Percentiles rank a stretch among this genome's conserved stretches.
Evolutionary conservation across 768 basidiomycete species (phyloP).

Genomic region (Ramaria sp.): DNA sequence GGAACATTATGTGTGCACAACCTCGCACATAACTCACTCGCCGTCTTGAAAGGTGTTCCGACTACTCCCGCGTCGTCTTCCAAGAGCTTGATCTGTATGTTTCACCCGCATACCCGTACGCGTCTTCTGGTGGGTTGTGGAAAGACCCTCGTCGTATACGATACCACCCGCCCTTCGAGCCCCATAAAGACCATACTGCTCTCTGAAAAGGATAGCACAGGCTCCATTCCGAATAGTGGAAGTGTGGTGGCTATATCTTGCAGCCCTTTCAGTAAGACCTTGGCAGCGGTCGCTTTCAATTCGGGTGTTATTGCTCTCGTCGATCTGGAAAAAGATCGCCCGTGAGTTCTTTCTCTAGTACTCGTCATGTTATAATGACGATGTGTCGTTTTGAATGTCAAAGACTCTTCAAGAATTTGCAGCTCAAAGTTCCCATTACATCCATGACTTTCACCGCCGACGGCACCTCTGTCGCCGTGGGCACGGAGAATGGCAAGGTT

Average conservation of each 20-base stretch:
- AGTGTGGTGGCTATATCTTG: slow-evolving; percentile 47
- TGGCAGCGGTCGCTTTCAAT: slow-evolving; percentile 48
- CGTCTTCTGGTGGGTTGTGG: slow-evolving; percentile 46
- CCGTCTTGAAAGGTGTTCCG: slow-evolving; percentile 44
- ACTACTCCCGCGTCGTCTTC: slow-evolving; percentile 26
- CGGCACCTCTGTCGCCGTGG: slow-evolving; percentile 55
- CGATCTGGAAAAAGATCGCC: slow-evolving; percentile 68
- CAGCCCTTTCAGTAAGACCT: slow-evolving; percentile 69
- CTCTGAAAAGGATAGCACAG: slow-evolving; percentile 21
- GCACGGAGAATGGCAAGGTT: slow-evolving; percentile 55
- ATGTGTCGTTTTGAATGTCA: neutral
- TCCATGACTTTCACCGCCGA: slow-evolving; percentile 60
- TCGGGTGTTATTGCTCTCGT: slow-evolving; percentile 46
- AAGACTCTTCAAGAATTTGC: slow-evolving; percentile 51
- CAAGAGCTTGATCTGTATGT: slow-evolving; percentile 27
- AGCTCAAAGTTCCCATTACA: slow-evolving; percentile 42
- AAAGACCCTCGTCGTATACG: slow-evolving; percentile 48
- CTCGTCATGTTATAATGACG: neutral
- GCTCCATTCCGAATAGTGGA: slow-evolving; percentile 21
- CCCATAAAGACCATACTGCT: slow-evolving; percentile 45
- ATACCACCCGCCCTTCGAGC: slow-evolving; percentile 40
- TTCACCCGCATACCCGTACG: slow-evolving; percentile 55
- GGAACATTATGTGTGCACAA: slow-evolving; percentile 49
- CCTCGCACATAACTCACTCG: slow-evolving; percentile 41
- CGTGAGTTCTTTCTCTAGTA: slow-evolving; percentile 29